phyloP scores from a whole-genome alignment of 805 yeast species.

The Metschnikowia borealis region DNA sequence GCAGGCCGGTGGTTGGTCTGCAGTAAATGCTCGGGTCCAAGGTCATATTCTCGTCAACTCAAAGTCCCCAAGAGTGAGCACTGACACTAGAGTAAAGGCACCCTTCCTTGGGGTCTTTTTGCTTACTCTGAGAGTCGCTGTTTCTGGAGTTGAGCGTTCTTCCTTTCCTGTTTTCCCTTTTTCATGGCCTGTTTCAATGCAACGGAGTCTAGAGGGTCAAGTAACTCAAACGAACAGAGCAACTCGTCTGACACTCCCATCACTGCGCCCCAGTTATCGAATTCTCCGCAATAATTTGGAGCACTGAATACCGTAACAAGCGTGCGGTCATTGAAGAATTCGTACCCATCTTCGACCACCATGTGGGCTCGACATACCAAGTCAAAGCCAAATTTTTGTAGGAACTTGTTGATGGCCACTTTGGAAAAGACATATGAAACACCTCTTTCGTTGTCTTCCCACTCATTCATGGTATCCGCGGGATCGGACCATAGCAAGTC shows the following conservation, averaged over 20 bases:
- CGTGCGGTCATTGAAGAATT: slow-evolving; percentile 67
- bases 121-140: slow-evolving; percentile 7
- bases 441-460: slow-evolving; percentile 87
- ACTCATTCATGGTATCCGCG: slow-evolving; percentile 74
- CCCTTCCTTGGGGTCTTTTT: neutral
- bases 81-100: neutral
- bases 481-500: slow-evolving; percentile 85
- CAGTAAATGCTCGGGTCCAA: neutral
- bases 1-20: neutral
- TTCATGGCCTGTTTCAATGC: slow-evolving; percentile 94
- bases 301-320: slow-evolving; percentile 72
- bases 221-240: slow-evolving; percentile 85
- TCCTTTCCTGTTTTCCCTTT: slow-evolving; percentile 84
- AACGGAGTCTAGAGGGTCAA: slow-evolving; percentile 89
- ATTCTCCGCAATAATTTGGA: slow-evolving; percentile 78
- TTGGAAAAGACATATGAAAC: slow-evolving; percentile 77
- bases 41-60: neutral
- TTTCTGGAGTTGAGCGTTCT: slow-evolving; percentile 43
- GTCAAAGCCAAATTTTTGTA: slow-evolving; percentile 72
- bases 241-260: slow-evolving; percentile 94
- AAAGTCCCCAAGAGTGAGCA: neutral
- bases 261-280: slow-evolving; percentile 96
- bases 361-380: slow-evolving; percentile 82
- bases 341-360: slow-evolving; percentile 83
- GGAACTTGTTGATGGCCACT: slow-evolving; percentile 74